phyloP scores from a whole-genome alignment of 2,329 filamentous ascomycete genomes.

The Rutstroemia sp. region DNA sequence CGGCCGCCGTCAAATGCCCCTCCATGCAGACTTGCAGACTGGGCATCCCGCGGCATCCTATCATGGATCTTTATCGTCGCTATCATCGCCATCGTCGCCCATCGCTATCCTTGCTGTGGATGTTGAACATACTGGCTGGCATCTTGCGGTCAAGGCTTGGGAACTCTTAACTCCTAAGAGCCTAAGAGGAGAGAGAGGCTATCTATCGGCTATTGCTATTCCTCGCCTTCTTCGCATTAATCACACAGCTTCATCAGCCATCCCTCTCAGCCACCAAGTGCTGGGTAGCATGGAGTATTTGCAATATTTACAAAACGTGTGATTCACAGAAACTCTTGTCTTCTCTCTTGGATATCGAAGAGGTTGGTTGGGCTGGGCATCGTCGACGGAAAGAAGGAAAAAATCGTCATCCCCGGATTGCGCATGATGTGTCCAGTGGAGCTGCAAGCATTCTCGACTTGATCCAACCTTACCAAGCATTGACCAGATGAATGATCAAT shows the following conservation, averaged over 20 bases:
- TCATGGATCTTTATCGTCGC: background rate
- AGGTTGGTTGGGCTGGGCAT: conserved; percentile 1
- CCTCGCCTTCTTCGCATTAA: no score
- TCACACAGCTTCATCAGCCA: no score
- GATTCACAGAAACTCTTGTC: no score
- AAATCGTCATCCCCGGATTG: conserved; percentile 7
- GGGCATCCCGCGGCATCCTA: background rate
- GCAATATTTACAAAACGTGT: no score
- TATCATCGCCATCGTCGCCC: background rate
- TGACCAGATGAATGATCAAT: conserved; percentile 6
- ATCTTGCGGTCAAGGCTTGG: background rate
- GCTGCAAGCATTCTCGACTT: background rate
- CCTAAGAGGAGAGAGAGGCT: background rate
- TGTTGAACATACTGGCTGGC: background rate
- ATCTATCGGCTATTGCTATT: background rate
- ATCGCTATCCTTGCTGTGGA: background rate
- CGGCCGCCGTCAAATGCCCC: background rate
- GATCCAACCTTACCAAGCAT: conserved; percentile 3
- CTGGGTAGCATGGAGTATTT: no score
- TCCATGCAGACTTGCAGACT: background rate
- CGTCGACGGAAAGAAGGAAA: background rate
- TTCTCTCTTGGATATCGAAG: background rate
- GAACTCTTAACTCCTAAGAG: background rate
- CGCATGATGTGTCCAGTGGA: conserved; percentile 9
- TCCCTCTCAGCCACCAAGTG: no score